Percentiles rank a stretch among this genome's conserved stretches.
Conservation (phyloP, 2,329 filamentous ascomycete species). For the Chaetomium globosum region DNA sequence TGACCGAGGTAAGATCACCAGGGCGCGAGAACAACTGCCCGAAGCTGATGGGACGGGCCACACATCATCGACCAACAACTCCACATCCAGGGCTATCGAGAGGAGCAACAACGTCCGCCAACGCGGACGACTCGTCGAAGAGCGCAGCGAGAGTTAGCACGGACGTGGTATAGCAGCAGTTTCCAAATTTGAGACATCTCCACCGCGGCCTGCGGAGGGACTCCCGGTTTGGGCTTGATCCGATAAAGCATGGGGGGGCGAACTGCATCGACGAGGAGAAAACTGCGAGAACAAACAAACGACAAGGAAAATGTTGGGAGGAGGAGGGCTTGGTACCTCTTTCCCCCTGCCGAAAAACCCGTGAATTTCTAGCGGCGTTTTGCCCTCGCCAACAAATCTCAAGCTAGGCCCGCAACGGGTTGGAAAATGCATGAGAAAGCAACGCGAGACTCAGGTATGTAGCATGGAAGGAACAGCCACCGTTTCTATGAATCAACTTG, state of each 20-base stretch:
- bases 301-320: background rate
- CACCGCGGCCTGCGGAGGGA: background rate
- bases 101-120: background rate
- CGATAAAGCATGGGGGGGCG: background rate
- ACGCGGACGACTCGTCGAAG: background rate
- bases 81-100: background rate
- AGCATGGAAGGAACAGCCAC: background rate
- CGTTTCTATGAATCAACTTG: background rate
- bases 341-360: too few species aligned
- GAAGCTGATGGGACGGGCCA: conserved; percentile 21
- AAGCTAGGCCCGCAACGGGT: background rate
- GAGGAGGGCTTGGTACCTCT: background rate
- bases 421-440: background rate
- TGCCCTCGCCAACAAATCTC: background rate
- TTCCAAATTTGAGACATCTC: conserved; percentile 7
- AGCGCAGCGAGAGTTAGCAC: conserved; percentile 5
- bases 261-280: background rate
- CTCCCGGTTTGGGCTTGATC: conserved; percentile 10
- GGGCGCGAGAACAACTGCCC: background rate
- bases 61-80: conserved; percentile 18
- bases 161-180: conserved; percentile 6
- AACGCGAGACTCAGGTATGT: background rate
- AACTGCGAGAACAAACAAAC: background rate
- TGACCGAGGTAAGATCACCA: background rate
- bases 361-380: too few species aligned